Percentiles rank a stretch among this genome's conserved stretches.
Conservation (phyloP, 495 filamentous ascomycete genomes). For the Penicillium cosmopolitanum region DNA sequence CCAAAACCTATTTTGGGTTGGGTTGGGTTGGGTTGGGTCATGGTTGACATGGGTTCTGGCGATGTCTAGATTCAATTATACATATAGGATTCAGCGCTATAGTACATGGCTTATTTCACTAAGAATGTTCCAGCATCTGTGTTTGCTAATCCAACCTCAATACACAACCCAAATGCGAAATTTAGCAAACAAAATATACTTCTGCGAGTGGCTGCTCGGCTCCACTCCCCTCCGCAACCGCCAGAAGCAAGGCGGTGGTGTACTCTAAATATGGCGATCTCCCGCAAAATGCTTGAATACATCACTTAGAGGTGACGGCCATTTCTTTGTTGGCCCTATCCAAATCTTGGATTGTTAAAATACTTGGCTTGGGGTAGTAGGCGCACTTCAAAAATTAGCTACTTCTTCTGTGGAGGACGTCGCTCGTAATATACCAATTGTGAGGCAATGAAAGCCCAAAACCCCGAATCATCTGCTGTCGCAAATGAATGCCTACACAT, state of each 20-base stretch:
- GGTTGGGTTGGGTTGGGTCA: no score
- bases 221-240: background rate
- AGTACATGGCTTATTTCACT: background rate
- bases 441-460: constrained; percentile 25
- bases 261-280: background rate
- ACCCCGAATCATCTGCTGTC: constrained; percentile 24
- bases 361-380: constrained; percentile 12
- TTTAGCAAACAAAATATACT: background rate
- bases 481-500: constrained; percentile 24
- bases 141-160: background rate
- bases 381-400: constrained; percentile 14
- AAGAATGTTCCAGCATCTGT: background rate
- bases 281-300: background rate
- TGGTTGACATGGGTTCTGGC: no score
- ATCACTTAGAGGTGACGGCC: background rate
- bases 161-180: background rate
- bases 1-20: no score
- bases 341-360: constrained; percentile 13
- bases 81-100: background rate
- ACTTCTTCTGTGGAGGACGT: background rate
- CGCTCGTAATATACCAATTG: constrained; percentile 22
- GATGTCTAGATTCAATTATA: no score
- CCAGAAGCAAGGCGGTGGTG: background rate
- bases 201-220: background rate
- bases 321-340: constrained; percentile 4